Base-by-base conservation (phyloP, 805 yeast genomes). In the Saturnispora serradocipensis region DNA sequence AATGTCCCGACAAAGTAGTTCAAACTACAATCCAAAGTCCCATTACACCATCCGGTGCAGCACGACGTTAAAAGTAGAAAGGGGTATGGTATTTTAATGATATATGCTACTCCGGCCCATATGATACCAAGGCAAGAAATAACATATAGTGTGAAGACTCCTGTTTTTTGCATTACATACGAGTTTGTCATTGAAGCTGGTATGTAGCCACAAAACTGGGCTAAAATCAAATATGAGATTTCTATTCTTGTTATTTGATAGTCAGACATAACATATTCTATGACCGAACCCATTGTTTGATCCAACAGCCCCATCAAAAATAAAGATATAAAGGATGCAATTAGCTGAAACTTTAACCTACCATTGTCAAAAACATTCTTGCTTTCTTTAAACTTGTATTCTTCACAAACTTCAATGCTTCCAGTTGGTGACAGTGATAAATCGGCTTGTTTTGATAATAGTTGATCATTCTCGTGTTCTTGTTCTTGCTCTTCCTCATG, bases 221-320 rank as follows among this genome's bases (percentile, higher is more conserved):
- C 70, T 20, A 81, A 61, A 56, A 80, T 82, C 3, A 82, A 60
- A 35, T 72, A 59, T 3, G 84, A 75, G 2, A 77, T 65, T 34
- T 69, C 67, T 1, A 76, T 63, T 56, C 83, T 78, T 54, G 74
- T 67, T 5, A 81, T 70, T 1, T 66, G 30, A 60, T 80, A 82
- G 46, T 76, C 65, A 4, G 59, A 62, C 50, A 78, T 74, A 15
- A 81, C 55, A 38, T 72, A 66, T 2, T 85, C 84, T 54, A 83
- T 68, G 39, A 82, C 60, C 0, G 86, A 73, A 0, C 88, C 88
- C 16, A 80, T 62, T 0, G 84, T 70, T 60, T 82, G 84, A 57
- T 83, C 88, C 5, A 74, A 71, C 28, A 82, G 59, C 0, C 88
- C 88, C 53, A 77, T 63, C 1, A 78, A 59, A 1, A 72, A 60